Percentiles rank a stretch among this genome's conserved stretches.
phyloP scores from a whole-genome alignment of 75 land plant genomes.

The Larix kaempferi region DNA sequence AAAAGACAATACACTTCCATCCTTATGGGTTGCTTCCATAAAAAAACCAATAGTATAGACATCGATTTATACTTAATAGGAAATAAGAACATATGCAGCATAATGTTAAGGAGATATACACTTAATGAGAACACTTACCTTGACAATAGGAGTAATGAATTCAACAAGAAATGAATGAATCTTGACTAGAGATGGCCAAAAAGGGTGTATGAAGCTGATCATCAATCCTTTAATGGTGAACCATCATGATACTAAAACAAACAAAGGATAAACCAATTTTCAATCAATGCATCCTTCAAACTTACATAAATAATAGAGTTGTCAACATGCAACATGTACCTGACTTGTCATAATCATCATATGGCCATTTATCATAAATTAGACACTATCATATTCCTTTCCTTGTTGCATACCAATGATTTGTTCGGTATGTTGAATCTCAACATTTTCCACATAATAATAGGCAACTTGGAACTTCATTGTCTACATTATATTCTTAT shows the following conservation, averaged over 20 bases:
- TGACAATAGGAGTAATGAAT: too few species aligned
- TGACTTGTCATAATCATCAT: constrained; percentile 98
- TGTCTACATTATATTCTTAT: too few species aligned
- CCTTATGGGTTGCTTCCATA: constrained; percentile 86
- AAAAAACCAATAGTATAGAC: constrained; percentile 2
- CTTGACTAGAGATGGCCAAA: constrained; percentile 92
- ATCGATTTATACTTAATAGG: too few species aligned
- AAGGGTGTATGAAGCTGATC: constrained; percentile 93
- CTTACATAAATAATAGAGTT: too few species aligned
- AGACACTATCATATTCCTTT: constrained; percentile 65
- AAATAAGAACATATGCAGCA: too few species aligned
- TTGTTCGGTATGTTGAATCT: too few species aligned
- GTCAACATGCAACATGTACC: too few species aligned
- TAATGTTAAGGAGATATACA: too few species aligned
- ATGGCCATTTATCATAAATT: constrained; percentile 92
- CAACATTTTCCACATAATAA: constrained; percentile 83
- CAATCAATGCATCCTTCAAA: too few species aligned
- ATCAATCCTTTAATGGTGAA: constrained; percentile 92
- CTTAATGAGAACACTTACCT: too few species aligned
- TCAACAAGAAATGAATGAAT: constrained; percentile 84
- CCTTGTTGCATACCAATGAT: constrained; percentile 94
- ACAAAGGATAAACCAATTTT: too few species aligned
- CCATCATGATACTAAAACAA: constrained; percentile 95
- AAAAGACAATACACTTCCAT: constrained; percentile 64
- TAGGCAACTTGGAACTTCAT: too few species aligned